phyloP scores from a whole-genome alignment of 2,329 filamentous ascomycete species.

The Ceratocystis cacaofunesta region DNA sequence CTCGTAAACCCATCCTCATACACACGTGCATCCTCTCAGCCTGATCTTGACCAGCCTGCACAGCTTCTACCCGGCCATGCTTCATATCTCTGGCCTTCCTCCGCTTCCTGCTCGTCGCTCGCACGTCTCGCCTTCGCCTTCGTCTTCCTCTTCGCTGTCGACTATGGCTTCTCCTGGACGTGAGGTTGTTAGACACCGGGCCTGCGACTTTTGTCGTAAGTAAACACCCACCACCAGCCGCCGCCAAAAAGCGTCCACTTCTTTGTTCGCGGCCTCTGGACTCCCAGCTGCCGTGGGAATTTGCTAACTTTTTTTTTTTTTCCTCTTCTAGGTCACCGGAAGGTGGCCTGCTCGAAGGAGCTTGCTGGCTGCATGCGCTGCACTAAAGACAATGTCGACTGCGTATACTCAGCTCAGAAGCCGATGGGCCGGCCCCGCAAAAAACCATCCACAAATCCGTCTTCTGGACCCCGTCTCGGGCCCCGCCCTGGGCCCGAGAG shows the following conservation, averaged over 20 bases:
- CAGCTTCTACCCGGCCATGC: background rate
- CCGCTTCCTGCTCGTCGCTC: background rate
- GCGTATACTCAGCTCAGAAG: slow-evolving; percentile 50
- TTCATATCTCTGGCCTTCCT: background rate
- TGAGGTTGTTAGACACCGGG: slow-evolving; percentile 37
- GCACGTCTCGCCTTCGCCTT: background rate
- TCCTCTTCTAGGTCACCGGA: slow-evolving; percentile 36
- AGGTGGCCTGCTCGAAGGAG: slow-evolving; percentile 52
- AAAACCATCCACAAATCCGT: background rate
- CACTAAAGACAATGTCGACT: slow-evolving; percentile 39
- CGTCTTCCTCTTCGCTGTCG: background rate
- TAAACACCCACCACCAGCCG: slow-evolving; percentile 18
- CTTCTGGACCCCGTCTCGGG: background rate
- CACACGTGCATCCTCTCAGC: background rate
- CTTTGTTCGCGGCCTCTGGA: too few relatives aligned
- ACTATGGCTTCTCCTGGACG: slow-evolving; percentile 14
- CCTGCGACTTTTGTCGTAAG: slow-evolving; percentile 55
- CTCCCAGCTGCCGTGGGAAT: too few relatives aligned
- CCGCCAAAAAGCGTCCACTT: slow-evolving; percentile 9
- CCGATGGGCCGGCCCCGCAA: slow-evolving; percentile 52
- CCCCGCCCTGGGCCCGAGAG: background rate
- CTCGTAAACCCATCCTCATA: background rate
- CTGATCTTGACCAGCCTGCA: background rate
- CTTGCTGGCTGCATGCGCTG: slow-evolving; percentile 44
- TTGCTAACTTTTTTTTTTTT: background rate